These are phyloP conservation scores for Metschnikowia baotianmanensis DNA, from an alignment of 805 yeast genomes.

Conservation along the genomic window DNA sequence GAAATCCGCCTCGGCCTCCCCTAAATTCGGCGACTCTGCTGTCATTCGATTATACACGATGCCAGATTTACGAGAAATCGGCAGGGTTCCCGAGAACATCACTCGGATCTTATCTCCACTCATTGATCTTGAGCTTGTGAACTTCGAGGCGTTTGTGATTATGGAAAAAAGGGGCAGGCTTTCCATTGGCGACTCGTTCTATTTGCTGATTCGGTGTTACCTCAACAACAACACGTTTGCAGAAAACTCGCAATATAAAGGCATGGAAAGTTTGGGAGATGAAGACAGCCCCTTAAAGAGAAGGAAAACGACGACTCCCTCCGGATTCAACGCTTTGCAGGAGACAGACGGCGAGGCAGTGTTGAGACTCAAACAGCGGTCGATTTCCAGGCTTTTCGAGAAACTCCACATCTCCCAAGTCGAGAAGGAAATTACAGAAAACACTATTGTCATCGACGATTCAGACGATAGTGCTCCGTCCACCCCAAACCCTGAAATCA, in stretches of 20 bases:
- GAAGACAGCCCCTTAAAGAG: conserved; percentile 17
- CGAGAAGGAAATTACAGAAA: background rate
- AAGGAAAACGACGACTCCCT: conserved; percentile 17
- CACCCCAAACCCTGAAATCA: conserved; percentile 18
- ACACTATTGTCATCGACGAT: conserved; percentile 5
- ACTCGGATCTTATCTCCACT: conserved; percentile 68
- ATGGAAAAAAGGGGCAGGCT: conserved; percentile 53
- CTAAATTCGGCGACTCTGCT: conserved; percentile 28
- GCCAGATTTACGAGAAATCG: conserved; percentile 55
- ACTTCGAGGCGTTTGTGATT: conserved; percentile 56
- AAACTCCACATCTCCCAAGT: conserved; percentile 35
- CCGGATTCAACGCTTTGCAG: conserved; percentile 26
- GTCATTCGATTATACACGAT: conserved; percentile 34
- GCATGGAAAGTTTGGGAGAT: conserved; percentile 1
- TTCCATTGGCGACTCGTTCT: conserved; percentile 74
- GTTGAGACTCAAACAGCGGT: conserved; percentile 51
- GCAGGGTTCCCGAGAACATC: conserved; percentile 68
- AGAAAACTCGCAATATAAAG: conserved; percentile 10
- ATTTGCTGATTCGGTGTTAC: conserved; percentile 66
- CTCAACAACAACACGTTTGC: conserved; percentile 42
- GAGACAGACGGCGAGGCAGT: conserved; percentile 56
- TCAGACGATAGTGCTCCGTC: conserved; percentile 1
- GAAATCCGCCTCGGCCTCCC: conserved; percentile 15
- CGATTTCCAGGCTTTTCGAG: conserved; percentile 55
- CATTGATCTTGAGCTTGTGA: conserved; percentile 51